These are phyloP conservation scores for Nymphaea colorata DNA, from an alignment of 164 flowering plant genomes.

Conservation along the genomic window DNA sequence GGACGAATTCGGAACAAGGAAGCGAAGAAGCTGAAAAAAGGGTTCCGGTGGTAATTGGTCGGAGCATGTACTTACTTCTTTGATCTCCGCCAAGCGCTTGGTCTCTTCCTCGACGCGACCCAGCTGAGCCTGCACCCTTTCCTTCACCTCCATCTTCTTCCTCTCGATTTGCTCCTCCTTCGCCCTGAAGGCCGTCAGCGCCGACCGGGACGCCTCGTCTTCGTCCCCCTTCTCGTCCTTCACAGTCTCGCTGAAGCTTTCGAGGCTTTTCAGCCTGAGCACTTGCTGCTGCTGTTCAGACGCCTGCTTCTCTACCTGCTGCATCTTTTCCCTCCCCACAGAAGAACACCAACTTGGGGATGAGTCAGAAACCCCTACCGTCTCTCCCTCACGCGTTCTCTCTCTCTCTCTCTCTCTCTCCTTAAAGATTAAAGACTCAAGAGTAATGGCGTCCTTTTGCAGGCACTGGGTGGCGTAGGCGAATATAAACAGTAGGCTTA, in stretches of 20 bases:
- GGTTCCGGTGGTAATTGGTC: too few species aligned
- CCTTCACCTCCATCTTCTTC: conserved; percentile 71
- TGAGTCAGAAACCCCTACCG: neutral
- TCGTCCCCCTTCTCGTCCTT: conserved; percentile 39
- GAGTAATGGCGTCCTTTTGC: neutral
- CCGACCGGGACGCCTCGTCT: conserved; percentile 62
- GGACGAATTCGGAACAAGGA: too few species aligned
- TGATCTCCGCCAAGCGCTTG: conserved; percentile 63
- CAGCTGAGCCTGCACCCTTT: conserved; percentile 61
- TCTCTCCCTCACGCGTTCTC: conserved; percentile 11
- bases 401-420: conserved; percentile 5
- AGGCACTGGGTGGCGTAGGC: neutral
- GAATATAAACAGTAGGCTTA: neutral
- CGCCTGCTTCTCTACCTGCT: conserved; percentile 23
- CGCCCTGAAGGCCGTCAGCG: conserved; percentile 48
- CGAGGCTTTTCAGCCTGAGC: conserved; percentile 31
- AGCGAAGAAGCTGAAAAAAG: too few species aligned
- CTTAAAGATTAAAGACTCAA: neutral
- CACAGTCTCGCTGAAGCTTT: conserved; percentile 15
- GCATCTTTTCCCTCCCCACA: conserved; percentile 13
- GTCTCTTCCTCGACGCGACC: conserved; percentile 75
- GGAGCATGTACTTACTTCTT: conserved; percentile 35
- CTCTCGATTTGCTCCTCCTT: conserved; percentile 91
- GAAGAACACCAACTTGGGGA: neutral
- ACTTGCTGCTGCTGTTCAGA: conserved; percentile 32